Evolutionary conservation across 2,329 filamentous ascomycete species (phyloP).

Genomic region (Aurifilum marmelostoma): DNA sequence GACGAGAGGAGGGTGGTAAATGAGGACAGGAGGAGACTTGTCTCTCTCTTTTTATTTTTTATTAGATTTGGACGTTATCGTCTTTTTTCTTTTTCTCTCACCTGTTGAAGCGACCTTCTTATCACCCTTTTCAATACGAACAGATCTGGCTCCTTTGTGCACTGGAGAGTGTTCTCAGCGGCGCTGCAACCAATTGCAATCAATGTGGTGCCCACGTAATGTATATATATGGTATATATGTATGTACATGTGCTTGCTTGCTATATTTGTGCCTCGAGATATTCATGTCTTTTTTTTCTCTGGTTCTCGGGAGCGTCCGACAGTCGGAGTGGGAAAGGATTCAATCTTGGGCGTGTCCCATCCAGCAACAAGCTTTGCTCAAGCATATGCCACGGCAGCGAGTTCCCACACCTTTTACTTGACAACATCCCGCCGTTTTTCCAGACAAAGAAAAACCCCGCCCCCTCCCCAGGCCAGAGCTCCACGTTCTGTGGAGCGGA

Average conservation of each 20-base stretch:
- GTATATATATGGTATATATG: background rate
- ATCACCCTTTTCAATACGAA: constrained; percentile 30
- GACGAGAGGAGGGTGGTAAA: constrained; percentile 15
- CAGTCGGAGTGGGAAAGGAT: background rate
- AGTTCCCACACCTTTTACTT: background rate
- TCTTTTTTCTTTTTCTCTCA: constrained; percentile 22
- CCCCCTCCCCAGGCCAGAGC: background rate
- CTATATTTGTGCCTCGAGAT: background rate
- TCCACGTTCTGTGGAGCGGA: background rate
- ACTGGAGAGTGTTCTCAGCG: background rate
- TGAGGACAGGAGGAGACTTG: constrained; percentile 20
- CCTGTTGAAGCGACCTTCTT: constrained; percentile 29
- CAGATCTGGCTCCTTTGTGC: constrained; percentile 26
- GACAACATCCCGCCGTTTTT: background rate
- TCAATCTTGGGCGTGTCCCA: background rate
- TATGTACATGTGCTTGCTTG: background rate
- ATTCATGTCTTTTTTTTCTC: background rate
- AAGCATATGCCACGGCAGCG: background rate
- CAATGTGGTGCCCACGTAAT: background rate
- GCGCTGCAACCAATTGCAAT: background rate
- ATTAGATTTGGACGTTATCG: constrained; percentile 30
- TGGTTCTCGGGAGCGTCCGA: background rate
- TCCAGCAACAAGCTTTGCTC: background rate
- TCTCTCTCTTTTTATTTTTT: constrained; percentile 19
- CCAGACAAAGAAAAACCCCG: background rate